Evolutionary conservation across 2,329 filamentous ascomycete species (phyloP), one percentile per base, ranked within the genome.

Genomic region (Dothistroma pini): DNA sequence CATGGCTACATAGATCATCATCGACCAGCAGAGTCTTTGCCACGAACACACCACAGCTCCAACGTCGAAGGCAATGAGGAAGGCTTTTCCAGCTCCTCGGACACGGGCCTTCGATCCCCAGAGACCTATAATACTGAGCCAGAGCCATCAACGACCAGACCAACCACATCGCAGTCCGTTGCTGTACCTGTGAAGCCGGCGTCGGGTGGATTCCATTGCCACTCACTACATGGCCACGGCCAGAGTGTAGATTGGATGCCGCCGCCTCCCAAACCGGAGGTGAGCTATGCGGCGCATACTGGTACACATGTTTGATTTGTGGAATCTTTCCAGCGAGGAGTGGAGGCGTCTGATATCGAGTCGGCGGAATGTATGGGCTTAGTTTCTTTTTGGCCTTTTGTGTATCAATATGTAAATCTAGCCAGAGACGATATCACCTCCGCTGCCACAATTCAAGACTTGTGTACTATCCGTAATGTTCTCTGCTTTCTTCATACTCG

Each of bases 51-150:
- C 31, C 58, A 61, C 41, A 56, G 53, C 31, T 58, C 55, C 1
- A 58, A 56, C 31, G 58, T 52, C 4, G 56, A 52, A 6, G 21
- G 53, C 22, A 8, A 54, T 9, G 61, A 59, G 16, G 61, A 63
- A 29, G 44, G 34, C 4, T 51, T 55, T 10, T 61, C 52, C n/a
- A 34, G 41, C n/a, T 58, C 61, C 9, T n/a, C 41, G n/a, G 57
- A 51, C 12, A 56, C 56, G 31, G 47, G 29, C 16, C 41, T 29
- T 5, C 52, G 34, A 14, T 62, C 60, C 7, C 56, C 60, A 3
- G 56, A 61, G 12, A 56, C 54, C 19, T 60, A 58, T 25, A 52
- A 9, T 12, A 60, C 58, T 25, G 58, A 60, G 19, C 58, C 61
- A 12, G 58, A 58, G 44, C 32, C 51, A 47, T 52, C 58, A 34